A percentile compares a stretch with the other conserved stretches of the same genome.
Conservation (phyloP, 257 asterid genomes). For the Striga asiatica region DNA sequence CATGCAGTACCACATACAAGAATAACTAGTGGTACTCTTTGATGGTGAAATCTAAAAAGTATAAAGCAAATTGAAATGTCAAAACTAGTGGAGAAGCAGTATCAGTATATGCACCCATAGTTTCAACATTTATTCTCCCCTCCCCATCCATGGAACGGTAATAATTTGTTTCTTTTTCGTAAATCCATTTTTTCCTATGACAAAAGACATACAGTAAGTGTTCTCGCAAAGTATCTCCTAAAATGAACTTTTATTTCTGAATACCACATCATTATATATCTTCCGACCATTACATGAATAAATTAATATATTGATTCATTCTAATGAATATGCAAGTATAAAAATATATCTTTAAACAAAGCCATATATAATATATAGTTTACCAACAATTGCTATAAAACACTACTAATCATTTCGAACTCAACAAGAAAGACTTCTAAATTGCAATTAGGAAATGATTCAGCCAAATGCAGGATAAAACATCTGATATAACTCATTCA, state of each 20-base stretch:
- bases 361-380: no score
- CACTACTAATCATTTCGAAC: background rate
- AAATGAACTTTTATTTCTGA: background rate
- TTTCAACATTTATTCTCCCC: slow-evolving; percentile 10
- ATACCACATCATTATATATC: background rate
- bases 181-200: background rate
- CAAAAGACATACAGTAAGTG: background rate
- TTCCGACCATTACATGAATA: background rate
- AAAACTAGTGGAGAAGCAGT: slow-evolving; percentile 2
- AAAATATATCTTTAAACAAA: background rate
- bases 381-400: no score
- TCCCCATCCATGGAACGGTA: background rate
- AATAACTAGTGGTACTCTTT: slow-evolving; percentile 93
- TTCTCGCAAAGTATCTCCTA: background rate
- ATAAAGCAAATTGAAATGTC: slow-evolving; percentile 14
- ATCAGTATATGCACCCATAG: slow-evolving; percentile 6
- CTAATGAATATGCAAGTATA: no score
- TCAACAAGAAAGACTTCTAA: background rate
- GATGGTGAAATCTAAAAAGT: slow-evolving; percentile 83
- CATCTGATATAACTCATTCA: background rate
- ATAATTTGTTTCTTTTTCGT: background rate
- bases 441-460: background rate
- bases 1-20: slow-evolving; percentile 99
- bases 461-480: background rate
- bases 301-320: background rate